Evolutionary conservation across 495 filamentous ascomycete genomes (phyloP), one percentile per base, ranked within the genome.

Genomic region (Penicillium ochrochloron): DNA sequence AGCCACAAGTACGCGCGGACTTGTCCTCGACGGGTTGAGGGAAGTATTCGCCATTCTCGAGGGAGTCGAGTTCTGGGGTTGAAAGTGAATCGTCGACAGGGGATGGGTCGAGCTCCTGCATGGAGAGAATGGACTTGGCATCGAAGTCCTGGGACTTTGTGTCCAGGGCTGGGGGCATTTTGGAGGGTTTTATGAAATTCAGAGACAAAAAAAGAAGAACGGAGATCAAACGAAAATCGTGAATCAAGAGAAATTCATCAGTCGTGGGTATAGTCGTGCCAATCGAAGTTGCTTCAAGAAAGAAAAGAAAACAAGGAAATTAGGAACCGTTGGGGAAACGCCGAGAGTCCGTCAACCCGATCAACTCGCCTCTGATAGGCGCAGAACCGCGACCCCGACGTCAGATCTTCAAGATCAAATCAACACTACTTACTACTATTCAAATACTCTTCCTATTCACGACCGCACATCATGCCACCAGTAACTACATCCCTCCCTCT

Each of bases 81-180:
- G 53, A 21, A 33, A 31, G 53, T 12, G 67, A 78, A 39, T 88
- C 86, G 14, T 94, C 89, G 33, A 96, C 89, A 1, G 93, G 93
- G 11, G 88, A 86, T 11, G 93, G 93, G 48, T 96, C 93, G 31
- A 97, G 78, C 61, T 93, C 86, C 57, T 89, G 83, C 67, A 97
- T 85, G 31, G 89, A 91, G 37, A 86, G 74, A 44, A 88, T 76
- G 5, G 88, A 80, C 57, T 70, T 75, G 42, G 75, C 74, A 34
- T 83, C 78, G 42, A 75, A 69, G 42, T 75, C 72, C 37, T 74
- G 66, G 33, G 66, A 67, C 61, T 73, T 74, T 33, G 57, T 19
- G 42, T 57, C 56, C 39, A 51, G 21, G 19, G 23, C 29, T 7
- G 57, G 46, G 1, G 35, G 39, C 62, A 65, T 65, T 59, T n/a